Base-by-base conservation (phyloP, 768 basidiomycete species). In the Trametes elegans region DNA sequence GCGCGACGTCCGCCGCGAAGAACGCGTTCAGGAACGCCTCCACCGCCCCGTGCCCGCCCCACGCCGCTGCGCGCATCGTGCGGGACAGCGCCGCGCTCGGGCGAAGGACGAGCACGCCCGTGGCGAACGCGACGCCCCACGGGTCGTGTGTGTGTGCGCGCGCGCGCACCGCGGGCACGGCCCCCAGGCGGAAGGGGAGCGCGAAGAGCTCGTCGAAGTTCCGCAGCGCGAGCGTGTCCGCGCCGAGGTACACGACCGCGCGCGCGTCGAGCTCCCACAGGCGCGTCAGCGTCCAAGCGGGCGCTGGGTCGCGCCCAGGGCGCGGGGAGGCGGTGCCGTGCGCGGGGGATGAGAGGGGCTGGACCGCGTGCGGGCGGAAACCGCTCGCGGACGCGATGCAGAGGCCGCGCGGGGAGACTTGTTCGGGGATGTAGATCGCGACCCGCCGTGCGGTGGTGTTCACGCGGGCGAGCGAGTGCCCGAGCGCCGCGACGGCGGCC, bases 181-280 rank as follows among this genome's bases (percentile, higher is more conserved):
- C 77, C 19, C 66, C 76, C 55, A 78, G 72, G 18, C 60, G 59
- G 68, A 70, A 76, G 11, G 76, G 75, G 5, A 73, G 56, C 11
- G 69, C 55, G 62, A 76, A 77, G n/a, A 77, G 70, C 60, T 77
- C 77, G 61, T 75, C 73, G 56, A 78, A 71, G 55, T 76, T 75
- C 34, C 64, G 65, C 7, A 65, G 70, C 18, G 74, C 76, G 58
- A 76, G 71, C 10, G 73, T 75, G 65, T 78, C 75, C n/a, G 72
- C 70, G 59, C 74, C 71, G 49, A 78, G 67, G 60, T 77, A 76
- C 23, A 77, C 68, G 13, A 71, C 66, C 31, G 62, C 42, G 26
- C 65, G 55, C 56, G 73, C 61, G 36, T 72, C 71, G 29, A 77
- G 62, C 38, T 62, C 63, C 77, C 76, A 78, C 6, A 77, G 66